Evolutionary conservation across 2,329 filamentous ascomycete species (phyloP), one percentile per base, ranked within the genome.

Genomic region (Elsinoe arachidis): DNA sequence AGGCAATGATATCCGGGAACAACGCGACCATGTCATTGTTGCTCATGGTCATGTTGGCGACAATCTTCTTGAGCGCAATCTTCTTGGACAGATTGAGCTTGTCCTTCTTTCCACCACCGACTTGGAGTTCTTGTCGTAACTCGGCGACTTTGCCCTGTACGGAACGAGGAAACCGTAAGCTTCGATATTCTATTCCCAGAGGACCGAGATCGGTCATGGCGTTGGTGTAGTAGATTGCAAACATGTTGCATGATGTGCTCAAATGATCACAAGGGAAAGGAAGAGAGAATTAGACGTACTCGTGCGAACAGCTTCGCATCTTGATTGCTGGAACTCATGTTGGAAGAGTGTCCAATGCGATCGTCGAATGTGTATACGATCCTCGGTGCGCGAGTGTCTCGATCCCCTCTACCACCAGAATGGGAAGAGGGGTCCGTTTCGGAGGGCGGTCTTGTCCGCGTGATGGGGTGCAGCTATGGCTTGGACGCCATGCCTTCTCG

Each of bases 31-130:
- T 99, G 73, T 99, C 93, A 69, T 97, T 99, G 76, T 99, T 99
- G 82, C 92, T 97, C 93, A 99, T 99, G 63, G 93, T 99, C 93
- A 99, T 99, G 72, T 99, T 99, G 71, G 93, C 93, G 66, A 99
- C 93, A 65, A 99, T 97, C 80, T 96, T 96, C 81, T 99, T 99
- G 62, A 99, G 80, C 10, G 93, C 91, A 69, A 96, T 95, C 82
- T 97, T 97, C 80, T 97, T 99, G 63, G 84, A 84, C 44, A 86
- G 82, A 74, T 90, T 87, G 75, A 95, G 96, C 81, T 96, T 97
- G 77, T 99, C 93, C 78, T 97, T 99, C 79, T 95, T 96, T 64
- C 88, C 87, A 70, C 90, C 90, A 73, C 86, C 89, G 38, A 59
- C 56, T 38, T 66, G 60, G 70, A 99, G 83, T 78, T 99, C 93